These are phyloP conservation scores for Dimargaris cristalligena DNA, from an alignment of 192 early-diverging fungal species.

Conservation along the genomic window DNA sequence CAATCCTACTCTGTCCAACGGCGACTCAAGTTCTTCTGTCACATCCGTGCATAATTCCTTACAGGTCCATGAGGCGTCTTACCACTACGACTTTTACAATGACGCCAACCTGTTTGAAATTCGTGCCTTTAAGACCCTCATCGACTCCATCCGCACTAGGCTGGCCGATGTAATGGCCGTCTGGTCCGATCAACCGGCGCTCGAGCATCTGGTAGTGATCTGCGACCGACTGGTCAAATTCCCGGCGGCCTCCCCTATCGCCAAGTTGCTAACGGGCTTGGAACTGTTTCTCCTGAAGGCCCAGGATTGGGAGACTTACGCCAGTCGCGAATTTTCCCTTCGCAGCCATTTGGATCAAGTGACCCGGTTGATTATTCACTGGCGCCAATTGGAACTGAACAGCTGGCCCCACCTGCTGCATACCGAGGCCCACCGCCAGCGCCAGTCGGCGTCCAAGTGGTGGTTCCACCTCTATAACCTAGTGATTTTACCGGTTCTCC, in stretches of 20 bases:
- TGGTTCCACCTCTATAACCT: slow-evolving; percentile 82
- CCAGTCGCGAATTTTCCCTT: slow-evolving; percentile 62
- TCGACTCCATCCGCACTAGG: slow-evolving; percentile 39
- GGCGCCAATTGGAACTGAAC: slow-evolving; percentile 83
- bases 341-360: slow-evolving; percentile 48
- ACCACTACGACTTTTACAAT: slow-evolving; percentile 80
- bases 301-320: slow-evolving; percentile 88
- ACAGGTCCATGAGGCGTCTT: slow-evolving; percentile 15
- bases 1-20: too few relatives aligned
- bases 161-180: slow-evolving; percentile 42
- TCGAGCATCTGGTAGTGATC: slow-evolving; percentile 56
- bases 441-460: slow-evolving; percentile 45
- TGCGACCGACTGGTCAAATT: slow-evolving; percentile 41
- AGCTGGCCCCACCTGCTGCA: slow-evolving; percentile 77
- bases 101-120: slow-evolving; percentile 65
- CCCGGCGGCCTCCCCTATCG: slow-evolving; percentile 61
- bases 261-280: slow-evolving; percentile 76
- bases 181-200: slow-evolving; percentile 85
- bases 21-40: too few relatives aligned
- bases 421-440: slow-evolving; percentile 56
- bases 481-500: slow-evolving; percentile 20
- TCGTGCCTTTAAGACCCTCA: slow-evolving; percentile 37
- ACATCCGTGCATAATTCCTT: too few relatives aligned
- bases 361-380: slow-evolving; percentile 56
- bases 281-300: slow-evolving; percentile 77